phyloP scores from a whole-genome alignment of 371 early-diverging fungal species.

The Actinomucor elegans region DNA sequence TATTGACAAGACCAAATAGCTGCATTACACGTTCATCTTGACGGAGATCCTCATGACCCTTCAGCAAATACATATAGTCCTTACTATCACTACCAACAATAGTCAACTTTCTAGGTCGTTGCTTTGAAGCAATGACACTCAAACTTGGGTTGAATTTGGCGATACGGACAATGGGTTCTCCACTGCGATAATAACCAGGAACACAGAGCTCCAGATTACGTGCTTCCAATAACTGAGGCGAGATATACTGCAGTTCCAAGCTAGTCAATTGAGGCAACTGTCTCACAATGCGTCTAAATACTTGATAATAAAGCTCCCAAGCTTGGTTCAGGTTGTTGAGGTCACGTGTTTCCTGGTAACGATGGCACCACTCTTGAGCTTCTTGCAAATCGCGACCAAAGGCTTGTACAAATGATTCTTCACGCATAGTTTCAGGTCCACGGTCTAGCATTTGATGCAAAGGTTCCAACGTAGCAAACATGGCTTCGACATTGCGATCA shows the following conservation, averaged over 20 bases:
- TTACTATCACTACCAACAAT: constrained; percentile 90
- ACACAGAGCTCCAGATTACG: constrained; percentile 88
- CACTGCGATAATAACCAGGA: constrained; percentile 92
- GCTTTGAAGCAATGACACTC: constrained; percentile 90
- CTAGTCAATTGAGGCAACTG: constrained; percentile 83
- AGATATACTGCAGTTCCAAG: constrained; percentile 88
- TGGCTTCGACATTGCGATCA: constrained; percentile 86
- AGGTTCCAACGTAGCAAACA: constrained; percentile 89
- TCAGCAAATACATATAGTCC: constrained; percentile 90
- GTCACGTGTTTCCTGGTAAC: constrained; percentile 78
- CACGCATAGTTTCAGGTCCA: constrained; percentile 93
- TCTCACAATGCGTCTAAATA: constrained; percentile 84
- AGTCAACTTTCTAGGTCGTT: constrained; percentile 86
- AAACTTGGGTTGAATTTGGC: constrained; percentile 81
- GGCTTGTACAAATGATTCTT: constrained; percentile 92
- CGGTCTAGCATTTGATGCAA: constrained; percentile 89
- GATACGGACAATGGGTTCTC: constrained; percentile 87
- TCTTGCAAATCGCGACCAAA: constrained; percentile 93
- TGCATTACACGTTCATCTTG: constrained; percentile 99
- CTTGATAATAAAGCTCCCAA: constrained; percentile 94
- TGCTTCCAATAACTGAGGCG: constrained; percentile 87
- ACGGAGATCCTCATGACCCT: constrained; percentile 98
- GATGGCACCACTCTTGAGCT: constrained; percentile 88
- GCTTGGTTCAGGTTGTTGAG: constrained; percentile 89
- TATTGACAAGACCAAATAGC: constrained; percentile 96